These are phyloP conservation scores for Zygosaccharomyces pseudobailii DNA, from an alignment of 1,139 yeast genomes.

Conservation along the genomic window DNA sequence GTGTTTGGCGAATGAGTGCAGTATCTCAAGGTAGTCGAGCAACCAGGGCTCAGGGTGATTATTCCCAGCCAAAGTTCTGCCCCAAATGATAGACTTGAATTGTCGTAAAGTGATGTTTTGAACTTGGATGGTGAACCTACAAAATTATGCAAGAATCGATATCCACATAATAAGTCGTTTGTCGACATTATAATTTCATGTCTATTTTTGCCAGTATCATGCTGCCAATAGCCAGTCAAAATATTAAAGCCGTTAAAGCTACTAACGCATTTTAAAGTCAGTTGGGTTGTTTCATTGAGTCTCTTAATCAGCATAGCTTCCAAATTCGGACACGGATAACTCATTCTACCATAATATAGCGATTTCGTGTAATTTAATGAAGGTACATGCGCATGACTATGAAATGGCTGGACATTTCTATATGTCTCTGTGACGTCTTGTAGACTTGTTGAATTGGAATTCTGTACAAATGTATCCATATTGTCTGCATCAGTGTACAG, in stretches of 20 bases:
- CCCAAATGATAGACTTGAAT: constrained; percentile 60
- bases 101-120: constrained; percentile 37
- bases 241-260: constrained; percentile 54
- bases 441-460: constrained; percentile 53
- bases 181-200: constrained; percentile 84
- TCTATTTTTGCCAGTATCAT: constrained; percentile 58
- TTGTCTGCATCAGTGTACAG: constrained; percentile 61
- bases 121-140: constrained; percentile 40
- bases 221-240: constrained; percentile 68
- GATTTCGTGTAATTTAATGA: constrained; percentile 26
- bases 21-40: constrained; percentile 80
- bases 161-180: constrained; percentile 81
- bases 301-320: constrained; percentile 85
- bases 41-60: constrained; percentile 73
- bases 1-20: constrained; percentile 82
- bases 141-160: constrained; percentile 71
- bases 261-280: constrained; percentile 70
- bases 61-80: constrained; percentile 90
- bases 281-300: constrained; percentile 49
- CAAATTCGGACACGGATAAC: constrained; percentile 78
- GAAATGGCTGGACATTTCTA: constrained; percentile 50
- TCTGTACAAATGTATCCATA: constrained; percentile 42
- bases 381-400: constrained; percentile 8
- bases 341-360: constrained; percentile 75
- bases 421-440: constrained; percentile 81